Percentiles rank a stretch among this genome's conserved stretches.
These are phyloP conservation scores for Syzygium syzygioides DNA, from an alignment of 441 rosid species.

Conservation along the genomic window DNA sequence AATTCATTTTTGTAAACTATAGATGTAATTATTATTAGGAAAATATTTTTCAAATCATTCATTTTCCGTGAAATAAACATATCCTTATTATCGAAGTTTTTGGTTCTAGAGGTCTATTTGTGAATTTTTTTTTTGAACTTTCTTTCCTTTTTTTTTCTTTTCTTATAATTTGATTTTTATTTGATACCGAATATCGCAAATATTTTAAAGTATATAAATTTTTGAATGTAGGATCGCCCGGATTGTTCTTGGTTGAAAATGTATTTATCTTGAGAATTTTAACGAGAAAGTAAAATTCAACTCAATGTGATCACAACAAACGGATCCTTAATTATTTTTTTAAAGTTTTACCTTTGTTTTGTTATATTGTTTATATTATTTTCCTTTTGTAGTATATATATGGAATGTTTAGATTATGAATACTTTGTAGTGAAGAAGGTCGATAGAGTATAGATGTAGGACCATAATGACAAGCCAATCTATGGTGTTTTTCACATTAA, in stretches of 20 bases:
- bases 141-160: rapidly evolving
- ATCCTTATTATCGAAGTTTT: too few relatives aligned
- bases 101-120: too few relatives aligned
- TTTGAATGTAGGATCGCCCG: background rate
- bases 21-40: too few relatives aligned
- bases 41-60: too few relatives aligned
- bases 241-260: background rate
- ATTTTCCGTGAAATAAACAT: too few relatives aligned
- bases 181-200: background rate
- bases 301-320: background rate
- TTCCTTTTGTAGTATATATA: background rate
- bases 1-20: too few relatives aligned
- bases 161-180: background rate
- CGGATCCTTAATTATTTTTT: background rate
- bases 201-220: background rate
- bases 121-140: background rate
- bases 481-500: background rate
- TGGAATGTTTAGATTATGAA: background rate
- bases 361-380: background rate
- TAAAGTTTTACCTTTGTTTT: background rate
- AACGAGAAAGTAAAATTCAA: background rate
- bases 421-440: background rate
- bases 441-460: background rate
- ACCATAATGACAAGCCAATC: background rate
- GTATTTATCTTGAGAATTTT: background rate